Evolutionary conservation across 1,284 basidiomycete genomes (phyloP), one percentile per base, ranked within the genome.

Genomic region (Clitocybe nebularis): DNA sequence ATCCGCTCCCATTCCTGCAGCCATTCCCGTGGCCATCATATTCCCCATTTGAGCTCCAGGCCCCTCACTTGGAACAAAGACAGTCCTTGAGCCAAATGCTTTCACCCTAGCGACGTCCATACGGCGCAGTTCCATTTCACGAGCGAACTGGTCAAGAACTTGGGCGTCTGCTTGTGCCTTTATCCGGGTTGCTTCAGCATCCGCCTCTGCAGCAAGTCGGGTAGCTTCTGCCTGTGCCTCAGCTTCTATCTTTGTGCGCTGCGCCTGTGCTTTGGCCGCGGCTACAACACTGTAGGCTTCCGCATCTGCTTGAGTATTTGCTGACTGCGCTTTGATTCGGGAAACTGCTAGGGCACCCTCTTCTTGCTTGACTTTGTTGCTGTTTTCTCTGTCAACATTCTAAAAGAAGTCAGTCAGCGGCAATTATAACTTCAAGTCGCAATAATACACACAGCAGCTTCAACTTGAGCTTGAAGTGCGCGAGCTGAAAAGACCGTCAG

Each of bases 321-420:
- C 74, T 7, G 78, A 52, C 57, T 84, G 73, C 1, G 82, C 85
- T 53, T 79, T 84, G 66, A 89, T 85, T 37, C 75, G 78, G 20
- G 86, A 78, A 10, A 89, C 87, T 4, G 81, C 67, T 28, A 89
- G 72, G 10, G 81, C 71, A 54, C 86, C 86, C 60, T 89, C 79
- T 57, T 89, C 84, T 53, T 86, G 81, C 62, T 88, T 89, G 53
- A 88, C 81, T 60, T 84, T 84, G 66, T 89, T 89, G 64, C 80
- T 84, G 57, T 89, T 89, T 61, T 89, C 87, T 44, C 86, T 64
- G 60, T 89, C 87, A 39, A 89, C 86, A 50, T 89, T 89, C 77
- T 84, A 34, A 16, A 28, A 11, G 4, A 34, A 8, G 17, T 30
- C 33, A 21, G 36, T 43, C 22, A 41, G 30, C 19, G 7, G 7